Evolutionary conservation across 257 asterid species (phyloP).

Genomic region (Solanum infundibuliforme): DNA sequence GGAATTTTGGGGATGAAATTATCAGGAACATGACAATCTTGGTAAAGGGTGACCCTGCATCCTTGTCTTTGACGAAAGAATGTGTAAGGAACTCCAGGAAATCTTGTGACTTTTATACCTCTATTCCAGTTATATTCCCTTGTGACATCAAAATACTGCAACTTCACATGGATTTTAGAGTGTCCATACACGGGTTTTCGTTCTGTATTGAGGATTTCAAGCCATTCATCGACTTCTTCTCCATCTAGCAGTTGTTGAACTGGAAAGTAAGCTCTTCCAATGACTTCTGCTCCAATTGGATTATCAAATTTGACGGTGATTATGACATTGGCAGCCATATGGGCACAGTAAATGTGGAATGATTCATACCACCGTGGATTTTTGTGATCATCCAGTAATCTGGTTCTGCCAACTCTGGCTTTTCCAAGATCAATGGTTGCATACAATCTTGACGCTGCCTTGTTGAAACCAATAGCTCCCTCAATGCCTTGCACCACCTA

Average conservation of each 20-base stretch:
- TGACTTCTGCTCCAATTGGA: conserved; percentile 26
- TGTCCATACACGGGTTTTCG: conserved; percentile 18
- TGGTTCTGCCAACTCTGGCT: conserved; percentile 48
- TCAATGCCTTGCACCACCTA: conserved; percentile 46
- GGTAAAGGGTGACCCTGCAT: neutral
- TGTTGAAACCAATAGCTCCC: conserved; percentile 22
- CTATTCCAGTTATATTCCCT: conserved; percentile 19
- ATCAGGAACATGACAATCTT: conserved; percentile 7
- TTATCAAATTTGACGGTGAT: conserved; percentile 19
- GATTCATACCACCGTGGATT: conserved; percentile 34
- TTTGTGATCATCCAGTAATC: conserved; percentile 4
- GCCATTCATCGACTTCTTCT: conserved; percentile 20
- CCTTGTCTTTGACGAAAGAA: conserved; percentile 3
- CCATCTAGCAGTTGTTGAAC: conserved; percentile 13
- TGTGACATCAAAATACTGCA: conserved; percentile 13
- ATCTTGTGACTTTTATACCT: conserved; percentile 12
- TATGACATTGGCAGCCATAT: conserved; percentile 18
- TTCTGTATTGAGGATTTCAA: conserved; percentile 16
- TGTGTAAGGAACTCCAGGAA: conserved; percentile 22
- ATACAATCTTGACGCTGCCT: conserved; percentile 32
- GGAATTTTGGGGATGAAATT: neutral
- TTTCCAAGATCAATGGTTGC: conserved; percentile 52
- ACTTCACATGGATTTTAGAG: conserved; percentile 24
- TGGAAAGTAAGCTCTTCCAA: conserved; percentile 32
- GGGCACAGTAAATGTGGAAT: conserved; percentile 31